phyloP scores from a whole-genome alignment of 495 filamentous ascomycete species.

The Bathelium albidoporum region DNA sequence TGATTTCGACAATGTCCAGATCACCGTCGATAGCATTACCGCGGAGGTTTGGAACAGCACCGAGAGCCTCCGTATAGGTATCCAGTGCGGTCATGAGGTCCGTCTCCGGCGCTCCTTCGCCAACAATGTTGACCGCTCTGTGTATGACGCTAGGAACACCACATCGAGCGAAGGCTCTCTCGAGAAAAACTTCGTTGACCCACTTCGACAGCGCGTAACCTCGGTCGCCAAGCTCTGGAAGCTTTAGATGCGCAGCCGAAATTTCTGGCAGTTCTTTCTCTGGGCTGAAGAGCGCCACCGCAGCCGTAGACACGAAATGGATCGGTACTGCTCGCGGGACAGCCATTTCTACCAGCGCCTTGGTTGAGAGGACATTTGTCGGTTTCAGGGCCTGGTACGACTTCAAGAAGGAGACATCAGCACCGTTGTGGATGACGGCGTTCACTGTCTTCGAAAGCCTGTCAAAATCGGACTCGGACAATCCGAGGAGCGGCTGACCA shows the following conservation, averaged over 20 bases:
- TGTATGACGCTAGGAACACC: neutral
- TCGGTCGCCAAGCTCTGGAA: neutral
- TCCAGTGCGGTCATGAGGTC: neutral
- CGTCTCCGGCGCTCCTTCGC: neutral
- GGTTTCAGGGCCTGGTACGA: slow-evolving; percentile 34
- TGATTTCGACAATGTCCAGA: neutral
- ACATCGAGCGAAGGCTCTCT: neutral
- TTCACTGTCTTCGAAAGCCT: slow-evolving; percentile 30
- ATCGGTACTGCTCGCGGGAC: slow-evolving; percentile 32
- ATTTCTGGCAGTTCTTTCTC: neutral
- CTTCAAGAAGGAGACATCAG: slow-evolving; percentile 41
- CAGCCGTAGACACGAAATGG: slow-evolving; percentile 41
- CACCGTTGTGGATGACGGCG: slow-evolving; percentile 43
- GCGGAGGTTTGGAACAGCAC: neutral
- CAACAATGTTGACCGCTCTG: neutral
- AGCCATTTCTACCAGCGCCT: slow-evolving; percentile 32
- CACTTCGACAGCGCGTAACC: neutral
- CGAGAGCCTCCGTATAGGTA: neutral
- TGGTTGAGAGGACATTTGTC: slow-evolving; percentile 37
- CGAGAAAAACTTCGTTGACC: neutral
- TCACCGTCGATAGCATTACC: neutral
- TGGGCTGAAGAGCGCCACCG: slow-evolving; percentile 21
- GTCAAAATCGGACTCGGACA: slow-evolving; percentile 21
- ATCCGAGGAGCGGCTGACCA: slow-evolving; percentile 27
- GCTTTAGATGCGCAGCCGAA: neutral